Evolutionary conservation across 2,329 filamentous ascomycete species (phyloP).

Genomic region (Paraconiothyrium sp.): DNA sequence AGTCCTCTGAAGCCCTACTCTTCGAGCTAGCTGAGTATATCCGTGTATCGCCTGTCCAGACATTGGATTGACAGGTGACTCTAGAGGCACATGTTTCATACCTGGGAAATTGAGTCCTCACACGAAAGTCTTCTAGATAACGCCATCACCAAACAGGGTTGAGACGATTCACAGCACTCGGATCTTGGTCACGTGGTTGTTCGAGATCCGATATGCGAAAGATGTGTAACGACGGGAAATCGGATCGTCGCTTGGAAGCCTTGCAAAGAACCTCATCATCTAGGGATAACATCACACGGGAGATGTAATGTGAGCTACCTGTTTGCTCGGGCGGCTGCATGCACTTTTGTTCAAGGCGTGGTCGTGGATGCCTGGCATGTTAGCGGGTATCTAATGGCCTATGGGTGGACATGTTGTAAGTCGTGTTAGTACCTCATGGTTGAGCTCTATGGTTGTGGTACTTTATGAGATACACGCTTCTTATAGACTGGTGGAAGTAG

Average conservation of each 20-base stretch:
- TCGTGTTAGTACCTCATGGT: slow-evolving; percentile 1
- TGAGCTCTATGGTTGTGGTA: background rate
- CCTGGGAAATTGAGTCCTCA: background rate
- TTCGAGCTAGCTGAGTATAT: background rate
- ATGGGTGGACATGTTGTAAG: background rate
- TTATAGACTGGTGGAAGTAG: background rate
- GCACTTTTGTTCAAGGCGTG: background rate
- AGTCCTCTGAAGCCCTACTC: background rate
- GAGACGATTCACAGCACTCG: background rate
- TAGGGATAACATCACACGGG: background rate
- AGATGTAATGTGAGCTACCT: slow-evolving; percentile 3
- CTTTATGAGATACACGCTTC: background rate
- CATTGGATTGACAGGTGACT: background rate
- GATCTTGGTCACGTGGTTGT: background rate
- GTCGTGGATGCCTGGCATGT: background rate
- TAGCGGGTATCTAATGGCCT: background rate
- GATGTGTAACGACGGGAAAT: background rate
- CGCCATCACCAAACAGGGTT: no score
- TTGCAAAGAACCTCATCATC: background rate
- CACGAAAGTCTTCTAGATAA: no score
- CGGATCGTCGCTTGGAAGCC: background rate
- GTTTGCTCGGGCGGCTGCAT: slow-evolving; percentile 5
- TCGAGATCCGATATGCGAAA: background rate
- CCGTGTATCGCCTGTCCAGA: background rate
- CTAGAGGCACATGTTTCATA: background rate